Conservation (phyloP, 2,329 filamentous ascomycete genomes). For the Fusarium sp. region DNA sequence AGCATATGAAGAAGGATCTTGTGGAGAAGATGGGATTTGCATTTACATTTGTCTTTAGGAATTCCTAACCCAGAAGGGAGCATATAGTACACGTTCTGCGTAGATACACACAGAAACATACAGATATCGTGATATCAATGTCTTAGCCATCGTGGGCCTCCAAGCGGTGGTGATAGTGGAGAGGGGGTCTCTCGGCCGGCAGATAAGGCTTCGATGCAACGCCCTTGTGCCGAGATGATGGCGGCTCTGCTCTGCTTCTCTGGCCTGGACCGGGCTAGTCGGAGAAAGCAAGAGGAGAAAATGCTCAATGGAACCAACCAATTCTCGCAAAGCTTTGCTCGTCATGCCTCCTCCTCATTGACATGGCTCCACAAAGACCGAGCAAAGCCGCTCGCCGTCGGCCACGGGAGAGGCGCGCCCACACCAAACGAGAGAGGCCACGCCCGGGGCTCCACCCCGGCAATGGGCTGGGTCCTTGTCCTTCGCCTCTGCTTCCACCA, state of each 20-base stretch:
- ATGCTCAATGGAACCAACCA: slow-evolving; percentile 9
- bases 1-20: background rate
- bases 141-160: slow-evolving; percentile 1
- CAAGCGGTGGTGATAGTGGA: background rate
- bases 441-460: slow-evolving; percentile 20
- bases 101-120: background rate
- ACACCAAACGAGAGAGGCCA: slow-evolving; percentile 23
- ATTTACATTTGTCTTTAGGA: slow-evolving; percentile 22
- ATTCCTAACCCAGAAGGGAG: background rate
- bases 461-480: background rate
- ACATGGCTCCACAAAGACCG: slow-evolving; percentile 35
- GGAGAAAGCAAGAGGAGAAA: background rate
- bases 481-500: slow-evolving; percentile 3
- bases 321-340: slow-evolving; percentile 30
- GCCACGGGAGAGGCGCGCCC: slow-evolving; percentile 38
- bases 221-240: slow-evolving; percentile 13
- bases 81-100: slow-evolving; percentile 1
- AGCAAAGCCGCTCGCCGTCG: slow-evolving; percentile 36
- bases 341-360: slow-evolving; percentile 21
- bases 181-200: slow-evolving; percentile 9
- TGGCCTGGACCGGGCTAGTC: slow-evolving; percentile 17
- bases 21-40: slow-evolving; percentile 36
- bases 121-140: background rate
- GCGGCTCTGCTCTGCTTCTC: slow-evolving; percentile 26
- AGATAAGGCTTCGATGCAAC: slow-evolving; percentile 31